Conservation (phyloP, 140 eudicot genomes). For the Ambrosia hybrid region DNA sequence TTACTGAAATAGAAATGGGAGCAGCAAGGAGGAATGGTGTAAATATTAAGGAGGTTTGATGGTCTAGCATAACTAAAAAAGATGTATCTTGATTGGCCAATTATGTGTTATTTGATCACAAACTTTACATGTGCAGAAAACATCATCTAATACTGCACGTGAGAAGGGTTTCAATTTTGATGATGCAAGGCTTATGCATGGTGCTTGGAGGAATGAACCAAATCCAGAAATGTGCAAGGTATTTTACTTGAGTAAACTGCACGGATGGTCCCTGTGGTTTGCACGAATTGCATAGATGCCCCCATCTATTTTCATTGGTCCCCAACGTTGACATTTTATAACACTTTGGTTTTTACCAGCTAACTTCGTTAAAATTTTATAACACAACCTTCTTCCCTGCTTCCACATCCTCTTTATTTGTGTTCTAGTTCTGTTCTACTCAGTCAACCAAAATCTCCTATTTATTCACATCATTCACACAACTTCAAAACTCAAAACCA, state of each 20-base stretch:
- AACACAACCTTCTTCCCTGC: too few species aligned
- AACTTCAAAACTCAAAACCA: too few species aligned
- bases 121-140: conserved; percentile 52
- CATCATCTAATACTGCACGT: conserved; percentile 51
- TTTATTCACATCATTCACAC: too few species aligned
- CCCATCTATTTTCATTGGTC: too few species aligned
- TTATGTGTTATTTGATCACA: conserved; percentile 12
- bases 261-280: too few species aligned
- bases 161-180: conserved; percentile 98
- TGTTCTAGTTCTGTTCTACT: too few species aligned
- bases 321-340: too few species aligned
- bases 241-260: conserved; percentile 10
- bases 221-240: conserved; percentile 95
- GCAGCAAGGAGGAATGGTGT: conserved; percentile 74
- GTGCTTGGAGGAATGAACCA: conserved; percentile 99
- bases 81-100: conserved; percentile 12
- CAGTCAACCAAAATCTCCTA: too few species aligned
- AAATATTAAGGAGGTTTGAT: conserved; percentile 62
- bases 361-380: too few species aligned
- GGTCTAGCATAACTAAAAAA: conserved; percentile 20
- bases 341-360: too few species aligned
- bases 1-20: conserved; percentile 92
- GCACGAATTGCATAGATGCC: too few species aligned
- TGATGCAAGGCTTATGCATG: conserved; percentile 87
- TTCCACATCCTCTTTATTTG: too few species aligned